phyloP scores from a whole-genome alignment of 164 flowering plant species.

The Nelumbo lutea region DNA sequence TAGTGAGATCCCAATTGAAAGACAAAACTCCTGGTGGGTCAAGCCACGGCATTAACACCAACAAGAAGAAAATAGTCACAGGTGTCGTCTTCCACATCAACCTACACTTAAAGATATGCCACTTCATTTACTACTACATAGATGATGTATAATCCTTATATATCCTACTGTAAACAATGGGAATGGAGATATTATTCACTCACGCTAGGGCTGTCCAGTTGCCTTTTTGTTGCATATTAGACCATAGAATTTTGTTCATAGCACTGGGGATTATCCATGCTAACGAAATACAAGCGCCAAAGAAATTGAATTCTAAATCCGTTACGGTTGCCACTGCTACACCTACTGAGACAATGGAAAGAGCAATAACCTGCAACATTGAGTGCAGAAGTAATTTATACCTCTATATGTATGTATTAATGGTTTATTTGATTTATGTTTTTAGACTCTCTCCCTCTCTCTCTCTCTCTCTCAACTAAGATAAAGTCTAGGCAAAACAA shows the following conservation, averaged over 20 bases:
- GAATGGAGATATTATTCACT: slow-evolving; percentile 31
- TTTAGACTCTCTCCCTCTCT: too few species aligned
- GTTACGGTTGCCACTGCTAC: slow-evolving; percentile 89
- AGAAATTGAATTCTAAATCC: slow-evolving; percentile 66
- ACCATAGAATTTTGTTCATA: slow-evolving; percentile 78
- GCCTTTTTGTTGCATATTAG: slow-evolving; percentile 65
- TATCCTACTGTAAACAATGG: neutral
- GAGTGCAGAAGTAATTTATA: neutral
- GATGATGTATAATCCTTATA: too few species aligned
- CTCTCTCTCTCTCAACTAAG: neutral
- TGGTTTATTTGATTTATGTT: too few species aligned
- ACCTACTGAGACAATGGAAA: slow-evolving; percentile 57
- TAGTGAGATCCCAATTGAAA: slow-evolving; percentile 59
- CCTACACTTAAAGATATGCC: slow-evolving; percentile 29
- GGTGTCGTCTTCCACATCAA: slow-evolving; percentile 98
- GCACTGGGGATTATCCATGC: slow-evolving; percentile 86
- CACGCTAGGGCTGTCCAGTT: slow-evolving; percentile 91
- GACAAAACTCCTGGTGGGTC: slow-evolving; percentile 77
- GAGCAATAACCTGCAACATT: slow-evolving; percentile 54
- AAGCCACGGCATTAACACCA: slow-evolving; percentile 77
- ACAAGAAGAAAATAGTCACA: slow-evolving; percentile 59
- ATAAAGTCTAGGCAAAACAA: neutral
- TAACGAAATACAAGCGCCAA: slow-evolving; percentile 68
- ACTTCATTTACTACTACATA: neutral
- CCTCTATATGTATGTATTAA: neutral